These are phyloP conservation scores for Phalaenopsis equestris DNA, from an alignment of 106 monocot genomes.

Conservation along the genomic window DNA sequence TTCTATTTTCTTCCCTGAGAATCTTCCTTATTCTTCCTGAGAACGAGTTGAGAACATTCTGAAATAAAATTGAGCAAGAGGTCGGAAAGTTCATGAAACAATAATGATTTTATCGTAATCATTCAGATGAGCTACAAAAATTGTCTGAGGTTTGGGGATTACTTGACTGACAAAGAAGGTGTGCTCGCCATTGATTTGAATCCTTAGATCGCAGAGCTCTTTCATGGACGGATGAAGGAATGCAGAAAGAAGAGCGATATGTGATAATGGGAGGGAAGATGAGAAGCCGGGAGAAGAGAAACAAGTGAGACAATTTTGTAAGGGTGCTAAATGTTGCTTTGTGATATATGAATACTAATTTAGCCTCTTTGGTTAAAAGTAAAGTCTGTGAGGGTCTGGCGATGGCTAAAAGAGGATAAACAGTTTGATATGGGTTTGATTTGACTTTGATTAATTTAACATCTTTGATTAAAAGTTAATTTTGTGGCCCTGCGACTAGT, in stretches of 20 bases:
- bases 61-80: constrained; percentile 4
- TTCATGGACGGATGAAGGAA: constrained; percentile 27
- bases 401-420: too few species aligned
- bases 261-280: neutral
- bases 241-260: neutral
- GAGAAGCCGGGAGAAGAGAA: neutral
- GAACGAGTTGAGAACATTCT: constrained; percentile 43
- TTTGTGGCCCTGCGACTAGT: too few species aligned
- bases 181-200: constrained; percentile 55
- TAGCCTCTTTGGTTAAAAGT: too few species aligned
- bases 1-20: constrained; percentile 37
- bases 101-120: neutral
- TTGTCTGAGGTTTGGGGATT: neutral
- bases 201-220: constrained; percentile 51
- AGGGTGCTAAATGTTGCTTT: too few species aligned
- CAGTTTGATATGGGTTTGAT: too few species aligned
- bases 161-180: constrained; percentile 60
- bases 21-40: constrained; percentile 50
- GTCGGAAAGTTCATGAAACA: neutral
- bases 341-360: too few species aligned
- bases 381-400: too few species aligned
- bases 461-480: too few species aligned
- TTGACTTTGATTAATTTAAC: too few species aligned
- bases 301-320: neutral
- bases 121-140: too few species aligned